Base-by-base conservation (phyloP, 768 basidiomycete species). In the Mycena chlorophos region DNA sequence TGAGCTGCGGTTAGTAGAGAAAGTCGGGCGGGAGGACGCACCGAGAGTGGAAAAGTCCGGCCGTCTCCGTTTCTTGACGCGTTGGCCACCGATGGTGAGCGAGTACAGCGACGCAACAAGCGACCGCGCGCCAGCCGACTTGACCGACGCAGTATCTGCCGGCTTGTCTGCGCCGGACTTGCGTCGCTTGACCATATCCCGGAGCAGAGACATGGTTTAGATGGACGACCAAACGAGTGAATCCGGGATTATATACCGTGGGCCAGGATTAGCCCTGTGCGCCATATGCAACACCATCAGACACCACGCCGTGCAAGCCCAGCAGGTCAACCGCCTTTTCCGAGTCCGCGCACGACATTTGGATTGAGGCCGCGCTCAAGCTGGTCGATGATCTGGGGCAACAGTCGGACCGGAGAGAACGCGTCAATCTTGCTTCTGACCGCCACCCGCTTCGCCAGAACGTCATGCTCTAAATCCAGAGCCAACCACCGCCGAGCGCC, bases 131-230 rank as follows among this genome's bases (percentile, higher is more conserved):
- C 58, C 58, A n/a, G 62, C 31, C 1, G 58, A 60, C 53, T 60
- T 63, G 29, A 59, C 26, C 12, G 58, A 60, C n/a, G 58, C 52
- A n/a, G 49, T 45, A 34, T 63, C 57, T 28, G 45, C 27, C 23
- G 51, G 52, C 4, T 57, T 61, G 14, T 16, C 25, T 45, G 31
- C 51, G 22, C 42, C 25, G n/a, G n/a, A n/a, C 56, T 57, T 57
- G 27, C 45, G 26, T 28, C 55, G 55, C 45, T 62, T 62, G 53
- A 62, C 51, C 19, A 58, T 43, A 37, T 55, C 56, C 48, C 60
- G 60, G 20, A 62, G 51, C 40, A 62, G 60, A 53, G 60, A 62
- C 60, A 62, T 62, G n/a, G n/a, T 43, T 29, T 12, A 42, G 40
- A 19, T 14, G 20, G 20, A 19, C 40, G 31, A 17, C 17, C 8